Base-by-base conservation (phyloP, 2,329 filamentous ascomycete species). In the Blastomyces emzantsi region DNA sequence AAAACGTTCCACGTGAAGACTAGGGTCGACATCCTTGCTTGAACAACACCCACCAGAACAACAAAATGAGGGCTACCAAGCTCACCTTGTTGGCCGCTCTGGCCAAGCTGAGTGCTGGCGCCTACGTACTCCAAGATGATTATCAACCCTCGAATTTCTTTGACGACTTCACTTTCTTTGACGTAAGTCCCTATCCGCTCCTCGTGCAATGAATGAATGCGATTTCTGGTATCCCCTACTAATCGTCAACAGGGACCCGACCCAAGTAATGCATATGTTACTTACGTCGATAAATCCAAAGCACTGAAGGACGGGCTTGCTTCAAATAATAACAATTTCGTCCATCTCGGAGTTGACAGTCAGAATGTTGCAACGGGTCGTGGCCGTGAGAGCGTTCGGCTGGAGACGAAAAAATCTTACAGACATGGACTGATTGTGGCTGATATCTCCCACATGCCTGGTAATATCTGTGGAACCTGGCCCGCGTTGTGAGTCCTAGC, bases 231-330 rank as follows among this genome's bases (percentile, higher is more conserved):
- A 25, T 33, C n/a, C 22, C 9, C 5, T 33, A 41, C 28, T 58
- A 39, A 62, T 28, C 9, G 47, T 43, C 30, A n/a, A 58, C 62
- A 80, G 77, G 74, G 64, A 19, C 25, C 69, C 3, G 90, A 94
- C 70, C 90, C 90, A 0, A 94, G 90, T 1, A 70, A 86, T 66
- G 90, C 90, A 41, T 90, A 86, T 69, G 90, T 94, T 69, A 76
- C 84, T 65, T 94, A 92, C 70, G 81, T 86, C 62, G 78, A 83
- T 67, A 79, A 81, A 60, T 64, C 73, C n/a, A 82, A 81, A 1
- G 89, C 90, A 63, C 81, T 83, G 64, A 70, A 73, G n/a, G 73
- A 76, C 47, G 81, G 82, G 19, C 80, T 92, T 9, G 85, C 87
- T 66, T 83, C 82, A 66, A 83, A 80, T 67, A 73, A 79, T 60